These are phyloP conservation scores for Chlorella sorokiniana DNA, from an alignment of 139 green algal genomes.

Conservation along the genomic window DNA sequence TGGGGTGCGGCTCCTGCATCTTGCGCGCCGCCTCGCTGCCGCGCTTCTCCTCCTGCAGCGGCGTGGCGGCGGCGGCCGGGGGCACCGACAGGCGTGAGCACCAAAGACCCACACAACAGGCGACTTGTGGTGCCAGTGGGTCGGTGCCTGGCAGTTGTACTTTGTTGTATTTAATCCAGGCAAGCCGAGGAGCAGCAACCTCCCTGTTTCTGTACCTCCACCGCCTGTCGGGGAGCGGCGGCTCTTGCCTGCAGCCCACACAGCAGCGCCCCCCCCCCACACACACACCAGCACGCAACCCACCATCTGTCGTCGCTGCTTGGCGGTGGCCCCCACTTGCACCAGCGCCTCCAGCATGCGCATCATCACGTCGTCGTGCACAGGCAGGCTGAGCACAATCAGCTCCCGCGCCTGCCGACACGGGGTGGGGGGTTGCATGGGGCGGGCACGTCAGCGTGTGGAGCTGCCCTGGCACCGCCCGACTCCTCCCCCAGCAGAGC, in stretches of 20 bases:
- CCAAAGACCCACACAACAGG: neutral
- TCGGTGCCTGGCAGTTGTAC: too few relatives aligned
- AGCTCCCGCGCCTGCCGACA: constrained; percentile 43
- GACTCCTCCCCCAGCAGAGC: too few relatives aligned
- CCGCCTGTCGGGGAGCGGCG: too few relatives aligned
- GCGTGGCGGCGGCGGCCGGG: neutral
- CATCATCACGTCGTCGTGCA: constrained; percentile 44
- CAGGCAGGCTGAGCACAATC: constrained; percentile 46
- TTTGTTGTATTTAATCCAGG: too few relatives aligned
- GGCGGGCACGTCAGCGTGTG: too few relatives aligned
- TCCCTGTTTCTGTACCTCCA: too few relatives aligned
- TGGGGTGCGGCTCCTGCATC: constrained; percentile 42
- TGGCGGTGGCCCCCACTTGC: constrained; percentile 42
- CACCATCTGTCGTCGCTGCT: constrained; percentile 27
- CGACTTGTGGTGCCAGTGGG: neutral
- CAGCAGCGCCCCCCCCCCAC: neutral
- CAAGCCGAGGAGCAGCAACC: too few relatives aligned
- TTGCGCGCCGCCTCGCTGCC: constrained; percentile 21
- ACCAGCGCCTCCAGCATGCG: constrained; percentile 40
- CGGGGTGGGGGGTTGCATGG: neutral
- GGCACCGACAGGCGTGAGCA: neutral
- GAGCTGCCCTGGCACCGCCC: too few relatives aligned
- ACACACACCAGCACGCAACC: constrained; percentile 1
- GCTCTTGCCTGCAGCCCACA: neutral
- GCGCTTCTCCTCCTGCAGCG: constrained; percentile 36